Evolutionary conservation across 306 rosid genomes (phyloP), one percentile per base, ranked within the genome.

Genomic region (Vigna radiata): DNA sequence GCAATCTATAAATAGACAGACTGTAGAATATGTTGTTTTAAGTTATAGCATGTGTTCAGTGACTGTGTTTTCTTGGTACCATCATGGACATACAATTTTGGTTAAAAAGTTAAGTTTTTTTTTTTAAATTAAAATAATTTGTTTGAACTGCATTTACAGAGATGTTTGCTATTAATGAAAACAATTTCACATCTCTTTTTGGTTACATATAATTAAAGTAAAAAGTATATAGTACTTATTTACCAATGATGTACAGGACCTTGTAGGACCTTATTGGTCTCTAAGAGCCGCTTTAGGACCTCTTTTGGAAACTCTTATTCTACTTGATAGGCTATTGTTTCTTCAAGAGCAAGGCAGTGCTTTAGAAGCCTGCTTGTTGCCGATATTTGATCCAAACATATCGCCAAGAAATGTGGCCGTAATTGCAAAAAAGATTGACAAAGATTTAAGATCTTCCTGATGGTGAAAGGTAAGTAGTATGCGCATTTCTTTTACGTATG

Each of bases 211-310:
- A 46, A 54, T 75, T 65, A 72, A 9, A 67, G 60, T 54, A 59
- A 56, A 79, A 10, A 6, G 21, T 15, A 56, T 48, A 16, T 2
- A 43, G 60, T 72, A 77, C 80, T 79, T 62, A 79, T 70, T 7
- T 55, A 12, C 70, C 77, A 77, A 75, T 77, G 36, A 7, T 75
- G 61, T 81, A 15, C 93, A 95, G 98, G 93, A 88, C 76, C 84
- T 92, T 25, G 61, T 92, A 80, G 93, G 97, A 77, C 97, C 92
- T 47, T 95, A 86, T 83, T 95, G 98, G 98, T 87, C 97, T 79
- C 97, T 95, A 78, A 90, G 98, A 86, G 96, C 98, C 82, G 90
- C 97, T 66, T 73, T 95, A 36, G 96, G 97, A 58, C 96, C 98
- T 47, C 87, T 94, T 71, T 75, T 94, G 81, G 98, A 94, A 84